Evolutionary conservation across 1,284 basidiomycete species (phyloP).

Genomic region (Ustilago vetiveriae): DNA sequence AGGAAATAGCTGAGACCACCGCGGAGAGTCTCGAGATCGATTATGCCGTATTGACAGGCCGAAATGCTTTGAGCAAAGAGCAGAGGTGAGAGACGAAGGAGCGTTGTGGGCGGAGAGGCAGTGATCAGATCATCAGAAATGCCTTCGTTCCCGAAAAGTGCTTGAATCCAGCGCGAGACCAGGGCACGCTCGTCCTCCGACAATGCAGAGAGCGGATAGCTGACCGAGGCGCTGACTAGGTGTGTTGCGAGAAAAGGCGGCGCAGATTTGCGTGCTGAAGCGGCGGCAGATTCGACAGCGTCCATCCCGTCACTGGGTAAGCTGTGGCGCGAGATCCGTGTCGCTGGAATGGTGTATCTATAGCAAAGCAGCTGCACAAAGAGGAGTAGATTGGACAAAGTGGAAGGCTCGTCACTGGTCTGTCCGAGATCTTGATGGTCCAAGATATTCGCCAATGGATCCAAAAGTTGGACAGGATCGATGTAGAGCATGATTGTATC

Average conservation of each 20-base stretch:
- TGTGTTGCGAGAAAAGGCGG: slow-evolving; percentile 51
- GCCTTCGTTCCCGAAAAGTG: slow-evolving; percentile 67
- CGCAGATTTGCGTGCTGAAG: neutral
- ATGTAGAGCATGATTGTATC: slow-evolving; percentile 50
- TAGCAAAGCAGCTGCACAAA: slow-evolving; percentile 46
- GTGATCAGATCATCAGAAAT: slow-evolving; percentile 68
- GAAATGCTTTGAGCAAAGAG: slow-evolving; percentile 70
- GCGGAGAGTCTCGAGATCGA: slow-evolving; percentile 70
- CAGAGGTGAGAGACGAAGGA: slow-evolving; percentile 69
- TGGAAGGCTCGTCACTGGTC: slow-evolving; percentile 51
- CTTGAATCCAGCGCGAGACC: slow-evolving; percentile 66
- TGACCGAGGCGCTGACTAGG: slow-evolving; percentile 52
- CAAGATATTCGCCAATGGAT: slow-evolving; percentile 32
- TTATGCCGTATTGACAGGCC: slow-evolving; percentile 68
- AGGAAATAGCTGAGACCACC: slow-evolving; percentile 71
- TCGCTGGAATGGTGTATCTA: slow-evolving; percentile 12
- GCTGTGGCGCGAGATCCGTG: slow-evolving; percentile 9
- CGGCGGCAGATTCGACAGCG: neutral
- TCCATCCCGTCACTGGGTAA: slow-evolving; percentile 5
- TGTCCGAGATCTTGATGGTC: slow-evolving; percentile 42
- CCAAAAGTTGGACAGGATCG: slow-evolving; percentile 32
- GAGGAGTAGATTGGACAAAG: slow-evolving; percentile 39
- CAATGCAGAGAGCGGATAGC: slow-evolving; percentile 62
- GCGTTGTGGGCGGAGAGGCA: slow-evolving; percentile 68
- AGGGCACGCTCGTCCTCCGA: slow-evolving; percentile 61